Evolutionary conservation across 163 green algal species (phyloP), one percentile per base, ranked within the genome.

Genomic region (Coccomyxa subellipsoidea): DNA sequence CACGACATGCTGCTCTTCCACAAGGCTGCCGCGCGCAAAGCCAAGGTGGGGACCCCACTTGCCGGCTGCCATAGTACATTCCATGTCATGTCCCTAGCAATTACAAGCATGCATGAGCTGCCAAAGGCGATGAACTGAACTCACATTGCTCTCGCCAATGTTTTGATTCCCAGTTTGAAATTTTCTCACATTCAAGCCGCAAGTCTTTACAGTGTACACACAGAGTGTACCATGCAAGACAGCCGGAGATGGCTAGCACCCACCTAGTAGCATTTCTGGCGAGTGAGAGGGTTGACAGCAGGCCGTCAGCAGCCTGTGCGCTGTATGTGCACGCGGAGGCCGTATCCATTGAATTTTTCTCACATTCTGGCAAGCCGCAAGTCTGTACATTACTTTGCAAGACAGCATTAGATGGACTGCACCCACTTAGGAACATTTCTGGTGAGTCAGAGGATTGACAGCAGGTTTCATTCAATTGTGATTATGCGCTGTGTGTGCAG

Each of bases 1-100:
- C 89, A 97, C 38, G 96, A 99, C 85, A 94, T 99, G 29, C 84
- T 99, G 38, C 84, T 96, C n/a, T 99, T 95, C 91, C 87, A 93
- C 72, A 98, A 98, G 87, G 85, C 85, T 47, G 32, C 82, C 38
- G 66, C 81, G 36, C 75, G 83, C 38, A 85, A 84, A 37, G 76
- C 59, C 38, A 80, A 81, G 47, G 83, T 80, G 38, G 23, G 10
- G 1, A 12, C 69, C 29, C 21, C 32, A 54, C 39, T 34, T 6
- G 23, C 25, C 9, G 37, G 76, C 35, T 79, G 25, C 12, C 35
- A n/a, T 23, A 32, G 69, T 15, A 25, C 7, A 53, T 18, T 7
- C 18, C 72, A n/a, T 59, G 35, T 79, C 31, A 53, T 77, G n/a
- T 25, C 21, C n/a, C 18, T 77, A n/a, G 69, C n/a, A 35, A 35